Percentiles rank a stretch among this genome's conserved stretches.
Evolutionary conservation across 2,329 filamentous ascomycete genomes (phyloP).

Genomic region (Sarocladium kiliense): DNA sequence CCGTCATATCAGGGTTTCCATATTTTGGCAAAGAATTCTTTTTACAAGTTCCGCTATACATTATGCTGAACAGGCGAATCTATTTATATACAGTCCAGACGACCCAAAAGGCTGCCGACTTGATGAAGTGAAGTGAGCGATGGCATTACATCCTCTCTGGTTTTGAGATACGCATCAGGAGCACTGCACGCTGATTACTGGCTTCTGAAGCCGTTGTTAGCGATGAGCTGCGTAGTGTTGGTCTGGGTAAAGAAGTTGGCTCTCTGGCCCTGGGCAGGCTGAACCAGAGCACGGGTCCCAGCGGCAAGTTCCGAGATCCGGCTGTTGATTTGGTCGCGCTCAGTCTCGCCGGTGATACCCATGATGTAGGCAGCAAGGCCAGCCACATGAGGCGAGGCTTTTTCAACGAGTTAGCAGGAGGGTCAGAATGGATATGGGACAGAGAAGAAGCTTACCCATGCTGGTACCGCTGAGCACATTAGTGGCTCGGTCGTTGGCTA

Average conservation of each 20-base stretch:
- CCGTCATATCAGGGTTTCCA: no score
- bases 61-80: background rate
- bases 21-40: background rate
- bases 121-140: conserved; percentile 3
- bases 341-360: conserved; percentile 43
- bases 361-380: conserved; percentile 67
- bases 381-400: conserved; percentile 60
- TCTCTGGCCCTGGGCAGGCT: conserved; percentile 26
- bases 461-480: conserved; percentile 48
- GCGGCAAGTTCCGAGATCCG: conserved; percentile 51
- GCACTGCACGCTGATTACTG: no score
- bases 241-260: conserved; percentile 1
- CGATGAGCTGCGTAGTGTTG: conserved; percentile 46
- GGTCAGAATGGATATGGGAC: background rate
- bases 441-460: conserved; percentile 38
- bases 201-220: conserved; percentile 44
- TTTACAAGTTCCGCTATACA: conserved; percentile 2
- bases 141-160: no score
- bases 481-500: conserved; percentile 40
- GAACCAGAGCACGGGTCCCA: conserved; percentile 39
- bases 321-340: conserved; percentile 28
- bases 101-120: background rate
- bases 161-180: no score
- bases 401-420: conserved; percentile 11
- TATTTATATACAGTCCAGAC: background rate